Percentiles rank a stretch among this genome's conserved stretches.
phyloP scores from a whole-genome alignment of 2,329 filamentous ascomycete genomes.

The Colletotrichum lupini region DNA sequence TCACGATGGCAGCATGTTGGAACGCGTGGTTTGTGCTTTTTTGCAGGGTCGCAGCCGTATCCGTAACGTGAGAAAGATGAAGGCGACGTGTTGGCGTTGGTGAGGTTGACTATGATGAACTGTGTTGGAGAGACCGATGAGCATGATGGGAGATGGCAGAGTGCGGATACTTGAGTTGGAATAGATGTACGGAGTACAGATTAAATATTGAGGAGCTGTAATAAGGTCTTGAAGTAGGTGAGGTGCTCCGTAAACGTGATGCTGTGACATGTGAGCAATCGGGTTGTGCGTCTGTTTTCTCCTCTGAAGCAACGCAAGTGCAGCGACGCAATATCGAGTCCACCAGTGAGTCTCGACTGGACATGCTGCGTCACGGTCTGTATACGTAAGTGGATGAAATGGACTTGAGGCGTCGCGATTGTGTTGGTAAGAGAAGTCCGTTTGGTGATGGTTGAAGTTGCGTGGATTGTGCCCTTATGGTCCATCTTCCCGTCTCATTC shows the following conservation, averaged over 20 bases:
- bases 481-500: not conserved
- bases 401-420: not conserved
- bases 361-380: not conserved
- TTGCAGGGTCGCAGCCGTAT: not conserved
- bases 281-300: not conserved
- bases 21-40: slow-evolving; percentile 7
- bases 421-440: not conserved
- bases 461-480: too few species aligned
- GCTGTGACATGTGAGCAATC: not conserved
- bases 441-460: not conserved
- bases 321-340: not conserved
- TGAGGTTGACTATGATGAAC: not conserved
- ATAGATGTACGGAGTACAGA: not conserved
- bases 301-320: not conserved
- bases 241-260: too few species aligned
- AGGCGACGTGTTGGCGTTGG: not conserved
- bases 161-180: not conserved
- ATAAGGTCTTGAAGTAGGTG: not conserved
- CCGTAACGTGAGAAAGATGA: not conserved
- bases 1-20: not conserved
- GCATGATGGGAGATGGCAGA: not conserved
- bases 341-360: not conserved
- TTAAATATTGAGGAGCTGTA: not conserved
- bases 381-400: not conserved
- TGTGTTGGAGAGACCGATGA: not conserved